Evolutionary conservation across 2,329 filamentous ascomycete genomes (phyloP).

Genomic region (Trichoderma hamatum): DNA sequence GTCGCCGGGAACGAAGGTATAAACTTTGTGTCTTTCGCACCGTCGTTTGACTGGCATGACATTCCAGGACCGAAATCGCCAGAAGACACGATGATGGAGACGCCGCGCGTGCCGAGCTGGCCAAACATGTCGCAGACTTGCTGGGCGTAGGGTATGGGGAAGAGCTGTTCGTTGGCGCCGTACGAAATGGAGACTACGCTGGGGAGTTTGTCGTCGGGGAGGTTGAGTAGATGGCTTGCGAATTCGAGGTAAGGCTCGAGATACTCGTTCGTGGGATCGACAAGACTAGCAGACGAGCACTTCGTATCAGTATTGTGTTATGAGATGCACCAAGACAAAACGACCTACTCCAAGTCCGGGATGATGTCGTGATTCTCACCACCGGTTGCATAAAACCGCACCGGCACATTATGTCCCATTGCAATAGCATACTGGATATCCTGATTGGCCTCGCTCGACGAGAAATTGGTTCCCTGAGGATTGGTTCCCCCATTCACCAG

Average conservation of each 20-base stretch:
- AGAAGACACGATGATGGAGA: conserved; percentile 66
- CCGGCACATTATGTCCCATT: conserved; percentile 40
- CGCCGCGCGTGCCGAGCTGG: conserved; percentile 66
- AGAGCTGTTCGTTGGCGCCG: conserved; percentile 67
- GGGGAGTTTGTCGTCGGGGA: conserved; percentile 59
- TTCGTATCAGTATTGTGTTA: background rate
- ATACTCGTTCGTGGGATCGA: conserved; percentile 23
- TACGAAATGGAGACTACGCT: conserved; percentile 71
- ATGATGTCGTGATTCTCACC: conserved; percentile 39
- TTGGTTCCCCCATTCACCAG: conserved; percentile 61
- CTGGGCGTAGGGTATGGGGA: conserved; percentile 61
- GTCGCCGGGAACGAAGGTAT: conserved; percentile 42
- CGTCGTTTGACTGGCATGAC: conserved; percentile 44
- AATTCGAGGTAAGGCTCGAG: conserved; percentile 71
- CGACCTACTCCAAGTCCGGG: conserved; percentile 42
- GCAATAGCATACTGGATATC: conserved; percentile 44
- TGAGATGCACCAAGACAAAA: background rate
- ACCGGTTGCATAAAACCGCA: conserved; percentile 40
- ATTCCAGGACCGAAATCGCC: conserved; percentile 56
- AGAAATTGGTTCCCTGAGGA: conserved; percentile 43
- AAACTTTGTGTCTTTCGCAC: conserved; percentile 41
- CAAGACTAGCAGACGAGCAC: background rate
- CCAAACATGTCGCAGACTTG: conserved; percentile 59
- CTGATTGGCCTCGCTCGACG: conserved; percentile 43
- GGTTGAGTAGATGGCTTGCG: conserved; percentile 60